Evolutionary conservation across 305 asterid genomes (phyloP).

Genomic region (Fraxinus latifolia): DNA sequence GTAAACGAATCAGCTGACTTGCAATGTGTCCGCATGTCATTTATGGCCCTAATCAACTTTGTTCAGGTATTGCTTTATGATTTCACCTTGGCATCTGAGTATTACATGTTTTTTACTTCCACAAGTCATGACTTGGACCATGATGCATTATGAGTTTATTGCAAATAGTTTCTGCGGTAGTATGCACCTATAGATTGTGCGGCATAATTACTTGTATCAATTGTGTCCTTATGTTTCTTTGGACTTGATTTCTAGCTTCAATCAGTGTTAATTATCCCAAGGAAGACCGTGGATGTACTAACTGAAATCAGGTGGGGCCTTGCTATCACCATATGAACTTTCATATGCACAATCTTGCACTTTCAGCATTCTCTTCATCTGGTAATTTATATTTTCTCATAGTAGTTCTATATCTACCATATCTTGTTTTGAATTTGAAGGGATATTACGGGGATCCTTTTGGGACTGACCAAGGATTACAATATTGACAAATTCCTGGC

Average conservation of each 20-base stretch:
- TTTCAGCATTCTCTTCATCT: background rate
- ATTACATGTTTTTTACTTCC: conserved; percentile 1
- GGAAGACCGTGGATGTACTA: conserved; percentile 60
- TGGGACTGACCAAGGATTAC: conserved; percentile 65
- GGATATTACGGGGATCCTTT: conserved; percentile 60
- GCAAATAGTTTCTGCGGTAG: conserved; percentile 9
- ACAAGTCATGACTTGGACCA: conserved; percentile 8
- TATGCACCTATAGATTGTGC: background rate
- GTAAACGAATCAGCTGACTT: conserved; percentile 56
- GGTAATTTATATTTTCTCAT: conserved; percentile 12
- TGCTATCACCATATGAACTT: conserved; percentile 8
- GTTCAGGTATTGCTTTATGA: conserved; percentile 60
- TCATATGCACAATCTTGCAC: conserved; percentile 13
- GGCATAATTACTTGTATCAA: conserved; percentile 4
- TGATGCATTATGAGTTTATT: conserved; percentile 19
- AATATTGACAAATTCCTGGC: conserved; percentile 66
- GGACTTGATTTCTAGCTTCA: conserved; percentile 51
- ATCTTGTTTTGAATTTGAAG: conserved; percentile 39
- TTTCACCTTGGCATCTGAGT: conserved; percentile 14
- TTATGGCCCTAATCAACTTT: conserved; percentile 70
- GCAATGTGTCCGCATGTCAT: conserved; percentile 72
- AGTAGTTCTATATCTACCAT: conserved; percentile 10
- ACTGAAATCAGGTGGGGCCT: conserved; percentile 55
- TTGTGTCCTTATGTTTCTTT: conserved; percentile 21
- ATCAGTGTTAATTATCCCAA: conserved; percentile 65